Evolutionary conservation across 345 rosid genomes (phyloP).

Genomic region (Dovyalis caffra): DNA sequence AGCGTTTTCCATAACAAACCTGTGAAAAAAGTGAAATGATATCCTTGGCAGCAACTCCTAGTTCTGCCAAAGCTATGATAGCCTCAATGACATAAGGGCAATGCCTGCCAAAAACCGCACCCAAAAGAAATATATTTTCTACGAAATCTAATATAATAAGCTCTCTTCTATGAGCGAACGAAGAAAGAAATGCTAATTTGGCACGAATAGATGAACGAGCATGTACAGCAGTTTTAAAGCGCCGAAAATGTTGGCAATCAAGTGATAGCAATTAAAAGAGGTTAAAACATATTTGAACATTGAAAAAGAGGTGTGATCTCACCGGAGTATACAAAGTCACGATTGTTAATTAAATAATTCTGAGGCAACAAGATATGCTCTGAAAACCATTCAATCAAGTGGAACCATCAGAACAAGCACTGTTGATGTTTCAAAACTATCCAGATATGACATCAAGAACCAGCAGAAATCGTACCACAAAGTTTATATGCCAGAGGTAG

Average conservation of each 20-base stretch:
- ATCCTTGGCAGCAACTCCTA: constrained; percentile 86
- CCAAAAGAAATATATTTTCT: background rate
- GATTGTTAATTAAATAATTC: background rate
- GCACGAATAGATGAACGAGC: background rate
- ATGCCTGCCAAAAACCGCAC: constrained; percentile 48
- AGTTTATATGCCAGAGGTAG: background rate
- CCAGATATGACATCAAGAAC: background rate
- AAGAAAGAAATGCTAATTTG: background rate
- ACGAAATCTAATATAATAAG: constrained; percentile 1
- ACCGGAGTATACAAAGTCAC: background rate
- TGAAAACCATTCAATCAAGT: background rate
- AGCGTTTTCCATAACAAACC: constrained; percentile 43
- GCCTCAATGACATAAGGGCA: constrained; percentile 88
- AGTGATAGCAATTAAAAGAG: background rate
- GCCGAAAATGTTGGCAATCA: background rate
- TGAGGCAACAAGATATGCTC: background rate
- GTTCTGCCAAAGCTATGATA: constrained; percentile 81
- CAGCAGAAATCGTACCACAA: background rate
- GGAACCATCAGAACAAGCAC: no score
- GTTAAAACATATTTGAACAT: background rate
- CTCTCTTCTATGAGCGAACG: background rate
- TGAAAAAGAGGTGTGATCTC: background rate
- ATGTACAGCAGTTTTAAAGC: background rate
- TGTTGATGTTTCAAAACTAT: background rate
- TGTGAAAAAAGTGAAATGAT: constrained; percentile 72